Conservation (phyloP, 345 rosid genomes). For the Streptanthus diversifolius region DNA sequence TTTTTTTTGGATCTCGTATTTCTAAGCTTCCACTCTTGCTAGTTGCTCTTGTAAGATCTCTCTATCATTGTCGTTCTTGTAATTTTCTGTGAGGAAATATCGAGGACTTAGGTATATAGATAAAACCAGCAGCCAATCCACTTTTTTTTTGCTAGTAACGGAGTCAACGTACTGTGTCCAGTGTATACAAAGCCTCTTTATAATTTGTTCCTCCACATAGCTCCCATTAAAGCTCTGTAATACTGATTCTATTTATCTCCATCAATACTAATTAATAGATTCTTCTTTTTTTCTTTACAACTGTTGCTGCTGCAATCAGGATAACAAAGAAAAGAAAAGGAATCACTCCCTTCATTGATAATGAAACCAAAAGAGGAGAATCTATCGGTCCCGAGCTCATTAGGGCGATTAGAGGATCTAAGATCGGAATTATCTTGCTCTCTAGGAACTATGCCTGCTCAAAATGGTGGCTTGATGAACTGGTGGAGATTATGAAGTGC, state of each 20-base stretch:
- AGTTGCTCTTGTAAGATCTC: background rate
- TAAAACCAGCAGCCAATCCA: background rate
- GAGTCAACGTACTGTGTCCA: background rate
- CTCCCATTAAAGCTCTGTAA: background rate
- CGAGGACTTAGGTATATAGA: background rate
- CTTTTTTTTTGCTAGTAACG: background rate
- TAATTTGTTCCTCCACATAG: background rate
- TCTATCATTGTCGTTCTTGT: background rate
- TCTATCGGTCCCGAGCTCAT: background rate
- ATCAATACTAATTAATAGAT: background rate
- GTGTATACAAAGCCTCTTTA: background rate
- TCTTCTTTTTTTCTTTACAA: background rate
- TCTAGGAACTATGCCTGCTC: conserved; percentile 14
- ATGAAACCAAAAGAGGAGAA: background rate
- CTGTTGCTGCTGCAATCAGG: background rate
- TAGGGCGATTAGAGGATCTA: background rate
- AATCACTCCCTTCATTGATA: background rate
- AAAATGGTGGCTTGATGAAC: conserved; percentile 15
- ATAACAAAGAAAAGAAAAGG: background rate
- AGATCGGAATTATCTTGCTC: background rate
- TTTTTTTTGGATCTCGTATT: background rate
- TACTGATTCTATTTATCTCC: background rate
- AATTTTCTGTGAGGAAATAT: background rate
- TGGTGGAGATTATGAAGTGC: conserved; percentile 6
- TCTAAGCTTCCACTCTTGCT: background rate